phyloP scores from a whole-genome alignment of 176 grass and related monocot genomes.

The Eleusine indica region DNA sequence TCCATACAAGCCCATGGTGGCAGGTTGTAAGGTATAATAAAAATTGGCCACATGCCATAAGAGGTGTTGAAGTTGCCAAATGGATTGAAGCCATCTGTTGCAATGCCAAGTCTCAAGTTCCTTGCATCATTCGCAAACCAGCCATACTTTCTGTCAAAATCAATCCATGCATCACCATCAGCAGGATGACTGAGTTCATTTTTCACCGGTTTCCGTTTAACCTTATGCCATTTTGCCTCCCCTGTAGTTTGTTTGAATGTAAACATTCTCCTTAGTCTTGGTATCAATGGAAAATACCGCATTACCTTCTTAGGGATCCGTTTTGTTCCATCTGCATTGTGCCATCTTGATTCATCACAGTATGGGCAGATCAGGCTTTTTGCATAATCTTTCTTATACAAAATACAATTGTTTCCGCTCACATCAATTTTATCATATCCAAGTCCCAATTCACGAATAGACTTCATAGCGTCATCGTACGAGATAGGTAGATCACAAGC shows the following conservation, averaged over 20 bases:
- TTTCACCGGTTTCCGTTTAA: no score
- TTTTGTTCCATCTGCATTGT: background rate
- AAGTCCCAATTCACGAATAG: background rate
- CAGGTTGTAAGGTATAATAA: no score
- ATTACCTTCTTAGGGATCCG: background rate
- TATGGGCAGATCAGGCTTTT: background rate
- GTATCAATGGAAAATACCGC: background rate
- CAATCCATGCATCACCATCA: no score
- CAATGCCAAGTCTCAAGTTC: no score
- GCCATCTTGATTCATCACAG: background rate
- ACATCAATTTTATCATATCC: background rate
- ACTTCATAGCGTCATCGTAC: background rate
- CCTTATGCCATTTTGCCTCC: no score
- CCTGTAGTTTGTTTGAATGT: background rate
- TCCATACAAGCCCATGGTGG: no score
- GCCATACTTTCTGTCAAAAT: no score
- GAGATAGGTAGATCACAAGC: background rate
- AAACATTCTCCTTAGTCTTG: background rate
- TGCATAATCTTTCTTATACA: background rate
- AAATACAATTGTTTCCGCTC: background rate
- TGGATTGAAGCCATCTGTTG: no score
- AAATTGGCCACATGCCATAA: no score
- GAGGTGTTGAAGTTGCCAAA: no score
- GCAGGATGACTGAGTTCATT: no score
- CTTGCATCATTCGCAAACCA: no score